Evolutionary conservation across 345 rosid species (phyloP).

Genomic region (Brassica rapa): DNA sequence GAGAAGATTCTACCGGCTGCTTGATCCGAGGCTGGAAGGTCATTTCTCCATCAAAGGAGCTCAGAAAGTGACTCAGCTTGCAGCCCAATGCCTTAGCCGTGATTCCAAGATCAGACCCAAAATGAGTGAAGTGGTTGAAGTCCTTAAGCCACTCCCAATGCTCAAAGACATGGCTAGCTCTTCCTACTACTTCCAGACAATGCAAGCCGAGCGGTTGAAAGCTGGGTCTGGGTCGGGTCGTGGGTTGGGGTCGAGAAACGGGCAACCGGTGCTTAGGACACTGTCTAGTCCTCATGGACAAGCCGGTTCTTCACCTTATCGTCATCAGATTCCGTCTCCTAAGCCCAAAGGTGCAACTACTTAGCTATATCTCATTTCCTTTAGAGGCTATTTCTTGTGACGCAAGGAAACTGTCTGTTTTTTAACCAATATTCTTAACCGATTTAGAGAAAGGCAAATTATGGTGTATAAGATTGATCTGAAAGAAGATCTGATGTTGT

Average conservation of each 20-base stretch:
- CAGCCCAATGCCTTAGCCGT: constrained; percentile 75
- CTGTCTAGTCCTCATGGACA: constrained; percentile 44
- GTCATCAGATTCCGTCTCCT: constrained; percentile 45
- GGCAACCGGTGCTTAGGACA: constrained; percentile 39
- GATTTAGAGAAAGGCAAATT: constrained; percentile 14
- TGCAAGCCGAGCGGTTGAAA: constrained; percentile 61
- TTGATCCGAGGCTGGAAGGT: constrained; percentile 81
- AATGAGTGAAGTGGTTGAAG: constrained; percentile 83
- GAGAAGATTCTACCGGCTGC: constrained; percentile 70
- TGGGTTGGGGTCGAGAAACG: constrained; percentile 41
- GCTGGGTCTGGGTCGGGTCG: constrained; percentile 35
- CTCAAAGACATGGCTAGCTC: constrained; percentile 86
- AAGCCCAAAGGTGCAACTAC: constrained; percentile 42
- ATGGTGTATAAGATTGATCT: constrained; percentile 18
- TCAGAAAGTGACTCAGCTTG: constrained; percentile 73
- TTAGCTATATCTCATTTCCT: constrained; percentile 7
- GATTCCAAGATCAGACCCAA: constrained; percentile 83
- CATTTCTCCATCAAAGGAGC: constrained; percentile 84
- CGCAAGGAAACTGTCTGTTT: background rate
- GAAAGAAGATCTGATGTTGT: constrained; percentile 3
- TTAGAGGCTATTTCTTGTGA: constrained; percentile 3
- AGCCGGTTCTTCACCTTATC: constrained; percentile 34
- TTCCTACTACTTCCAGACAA: constrained; percentile 72
- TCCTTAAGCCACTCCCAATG: constrained; percentile 66
- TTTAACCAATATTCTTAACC: constrained; percentile 30